A percentile compares a stretch with the other conserved stretches of the same genome.
Evolutionary conservation across 495 filamentous ascomycete species (phyloP).

Genomic region (Neurospora intermedia): DNA sequence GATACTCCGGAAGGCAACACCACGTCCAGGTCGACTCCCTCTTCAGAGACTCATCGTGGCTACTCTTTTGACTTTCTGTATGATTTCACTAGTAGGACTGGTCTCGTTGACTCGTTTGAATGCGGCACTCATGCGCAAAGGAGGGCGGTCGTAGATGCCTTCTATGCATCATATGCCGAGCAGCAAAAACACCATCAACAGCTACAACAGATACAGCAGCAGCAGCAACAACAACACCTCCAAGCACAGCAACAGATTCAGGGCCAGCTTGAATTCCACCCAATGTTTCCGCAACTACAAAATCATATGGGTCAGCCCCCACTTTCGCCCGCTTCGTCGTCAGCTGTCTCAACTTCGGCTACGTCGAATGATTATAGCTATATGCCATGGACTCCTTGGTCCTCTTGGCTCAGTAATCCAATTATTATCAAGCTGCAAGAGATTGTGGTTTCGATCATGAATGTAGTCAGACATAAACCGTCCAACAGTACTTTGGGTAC

Average conservation of each 20-base stretch:
- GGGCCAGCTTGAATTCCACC: neutral
- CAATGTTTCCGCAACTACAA: neutral
- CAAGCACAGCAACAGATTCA: neutral
- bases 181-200: slow-evolving; percentile 2
- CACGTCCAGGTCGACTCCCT: neutral
- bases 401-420: slow-evolving; percentile 16
- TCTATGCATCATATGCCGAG: slow-evolving; percentile 10
- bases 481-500: slow-evolving; percentile 17
- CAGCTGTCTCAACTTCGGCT: neutral
- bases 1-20: neutral
- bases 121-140: slow-evolving; percentile 18
- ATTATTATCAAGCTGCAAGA: slow-evolving; percentile 16
- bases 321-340: neutral
- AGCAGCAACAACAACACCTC: neutral
- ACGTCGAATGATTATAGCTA: neutral
- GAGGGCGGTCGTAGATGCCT: slow-evolving; percentile 14
- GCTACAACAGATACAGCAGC: neutral
- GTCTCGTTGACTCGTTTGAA: slow-evolving; percentile 21
- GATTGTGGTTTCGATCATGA: slow-evolving; percentile 17
- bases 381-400: slow-evolving; percentile 5
- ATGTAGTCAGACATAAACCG: slow-evolving; percentile 12
- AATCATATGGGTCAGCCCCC: neutral
- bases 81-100: slow-evolving; percentile 22
- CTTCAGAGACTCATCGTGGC: slow-evolving; percentile 6
- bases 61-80: slow-evolving; percentile 18